Conservation (phyloP, 345 rosid species). For the Nasturtium officinale region DNA sequence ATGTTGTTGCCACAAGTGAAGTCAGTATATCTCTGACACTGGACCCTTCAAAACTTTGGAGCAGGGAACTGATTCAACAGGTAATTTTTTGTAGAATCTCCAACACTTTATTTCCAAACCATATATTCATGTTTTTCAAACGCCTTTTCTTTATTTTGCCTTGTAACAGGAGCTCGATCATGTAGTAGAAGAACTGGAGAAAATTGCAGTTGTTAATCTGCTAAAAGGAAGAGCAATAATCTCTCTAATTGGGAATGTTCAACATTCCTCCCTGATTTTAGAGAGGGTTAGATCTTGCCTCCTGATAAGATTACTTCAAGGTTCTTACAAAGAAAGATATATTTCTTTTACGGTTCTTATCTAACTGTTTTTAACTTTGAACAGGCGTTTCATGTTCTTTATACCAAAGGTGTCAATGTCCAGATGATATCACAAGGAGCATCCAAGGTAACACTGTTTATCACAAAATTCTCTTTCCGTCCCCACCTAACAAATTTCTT, state of each 20-base stretch:
- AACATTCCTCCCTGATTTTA: conserved; percentile 84
- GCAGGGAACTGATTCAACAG: conserved; percentile 98
- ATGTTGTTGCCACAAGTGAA: conserved; percentile 99
- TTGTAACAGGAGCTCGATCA: conserved; percentile 91
- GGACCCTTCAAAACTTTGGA: conserved; percentile 97
- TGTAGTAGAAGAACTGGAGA: conserved; percentile 96
- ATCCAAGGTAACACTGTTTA: conserved; percentile 69
- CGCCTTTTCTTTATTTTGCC: background rate
- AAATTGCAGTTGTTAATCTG: conserved; percentile 88
- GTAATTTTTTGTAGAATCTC: conserved; percentile 51
- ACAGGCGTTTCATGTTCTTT: conserved; percentile 86
- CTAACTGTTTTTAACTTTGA: conserved; percentile 3
- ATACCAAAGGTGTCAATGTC: conserved; percentile 84
- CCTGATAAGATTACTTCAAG: conserved; percentile 12
- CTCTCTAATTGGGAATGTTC: conserved; percentile 92
- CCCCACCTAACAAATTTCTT: background rate
- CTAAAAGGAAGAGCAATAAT: conserved; percentile 87
- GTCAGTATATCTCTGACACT: conserved; percentile 96
- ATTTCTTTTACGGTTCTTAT: conserved; percentile 29
- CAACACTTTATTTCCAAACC: conserved; percentile 9
- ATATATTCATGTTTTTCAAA: background rate
- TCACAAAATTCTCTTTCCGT: background rate
- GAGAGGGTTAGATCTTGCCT: conserved; percentile 69
- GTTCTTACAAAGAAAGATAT: background rate
- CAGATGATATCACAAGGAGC: conserved; percentile 99